Percentiles rank a stretch among this genome's conserved stretches.
Evolutionary conservation across 2,329 filamentous ascomycete genomes (phyloP).

Genomic region (Pseudogymnoascus sp.): DNA sequence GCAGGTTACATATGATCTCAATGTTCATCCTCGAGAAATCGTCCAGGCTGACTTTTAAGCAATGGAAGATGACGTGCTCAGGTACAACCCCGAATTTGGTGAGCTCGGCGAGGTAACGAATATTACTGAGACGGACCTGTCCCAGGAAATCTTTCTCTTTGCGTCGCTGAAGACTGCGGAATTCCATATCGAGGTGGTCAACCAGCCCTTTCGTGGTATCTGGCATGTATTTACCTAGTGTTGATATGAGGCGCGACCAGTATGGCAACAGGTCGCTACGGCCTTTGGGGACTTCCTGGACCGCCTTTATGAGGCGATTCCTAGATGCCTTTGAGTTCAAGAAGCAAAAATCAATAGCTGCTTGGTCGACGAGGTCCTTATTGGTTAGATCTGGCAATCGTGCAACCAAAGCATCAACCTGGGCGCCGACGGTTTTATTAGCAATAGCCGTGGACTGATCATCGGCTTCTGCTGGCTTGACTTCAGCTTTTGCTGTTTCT

Average conservation of each 20-base stretch:
- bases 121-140: constrained; percentile 86
- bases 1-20: constrained; percentile 90
- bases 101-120: constrained; percentile 93
- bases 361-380: constrained; percentile 86
- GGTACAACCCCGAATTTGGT: constrained; percentile 98
- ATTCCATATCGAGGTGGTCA: constrained; percentile 89
- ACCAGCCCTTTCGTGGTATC: constrained; percentile 91
- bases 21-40: constrained; percentile 99
- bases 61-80: constrained; percentile 98
- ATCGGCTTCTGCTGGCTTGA: constrained; percentile 53
- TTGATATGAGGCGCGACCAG: constrained; percentile 89
- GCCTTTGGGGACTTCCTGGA: constrained; percentile 92
- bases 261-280: constrained; percentile 83
- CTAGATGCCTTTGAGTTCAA: constrained; percentile 96
- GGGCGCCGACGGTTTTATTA: constrained; percentile 95
- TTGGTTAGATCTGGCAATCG: constrained; percentile 85
- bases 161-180: constrained; percentile 88
- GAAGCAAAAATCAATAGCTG: constrained; percentile 94
- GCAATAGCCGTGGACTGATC: constrained; percentile 90
- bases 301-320: constrained; percentile 83
- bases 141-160: constrained; percentile 97
- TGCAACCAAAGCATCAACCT: constrained; percentile 83
- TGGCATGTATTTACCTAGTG: constrained; percentile 84
- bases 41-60: constrained; percentile 91
- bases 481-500: constrained; percentile 34